Percentiles rank a stretch among this genome's conserved stretches.
phyloP scores from a whole-genome alignment of 2,329 filamentous ascomycete species.

The Ceratocystis eucalypticola region DNA sequence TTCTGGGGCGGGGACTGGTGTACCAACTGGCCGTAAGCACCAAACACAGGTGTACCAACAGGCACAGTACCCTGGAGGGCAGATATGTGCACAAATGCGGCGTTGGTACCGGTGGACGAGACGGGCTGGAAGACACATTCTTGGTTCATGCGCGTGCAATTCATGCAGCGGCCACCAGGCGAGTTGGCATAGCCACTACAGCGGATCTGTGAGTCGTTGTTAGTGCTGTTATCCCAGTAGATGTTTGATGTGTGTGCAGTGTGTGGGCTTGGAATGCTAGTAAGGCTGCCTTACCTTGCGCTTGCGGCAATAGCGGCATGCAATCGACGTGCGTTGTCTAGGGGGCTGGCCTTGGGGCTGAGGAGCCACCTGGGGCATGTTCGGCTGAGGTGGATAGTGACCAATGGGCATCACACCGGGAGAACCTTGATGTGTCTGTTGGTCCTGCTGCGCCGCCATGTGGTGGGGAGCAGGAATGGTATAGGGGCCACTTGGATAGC shows the following conservation, averaged over 20 bases:
- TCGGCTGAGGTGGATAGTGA: not conserved
- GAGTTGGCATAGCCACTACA: conserved; percentile 48
- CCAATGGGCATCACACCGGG: not conserved
- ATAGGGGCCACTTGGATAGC: not conserved
- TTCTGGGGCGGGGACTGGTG: conserved; percentile 20
- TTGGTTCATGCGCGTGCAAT: conserved; percentile 48
- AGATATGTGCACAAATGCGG: conserved; percentile 46
- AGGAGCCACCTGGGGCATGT: not conserved
- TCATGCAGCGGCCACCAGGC: conserved; percentile 45
- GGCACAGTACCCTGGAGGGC: conserved; percentile 45
- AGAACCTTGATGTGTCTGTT: not conserved
- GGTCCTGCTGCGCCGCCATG: not conserved
- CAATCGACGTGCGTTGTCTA: conserved; percentile 45
- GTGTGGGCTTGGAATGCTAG: not conserved
- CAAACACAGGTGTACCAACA: conserved; percentile 42
- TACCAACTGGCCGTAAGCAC: conserved; percentile 22
- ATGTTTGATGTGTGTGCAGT: not conserved
- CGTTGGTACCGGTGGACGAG: conserved; percentile 37
- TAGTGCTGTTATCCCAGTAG: not conserved
- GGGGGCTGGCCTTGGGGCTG: conserved; percentile 28
- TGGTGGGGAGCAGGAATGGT: not conserved
- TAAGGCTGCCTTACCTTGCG: conserved; percentile 35
- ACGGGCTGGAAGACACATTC: conserved; percentile 50
- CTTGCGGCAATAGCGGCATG: conserved; percentile 47
- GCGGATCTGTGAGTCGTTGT: conserved; percentile 35